Conservation (phyloP, 2,329 filamentous ascomycete genomes). For the Periglandula ipomoeae region DNA sequence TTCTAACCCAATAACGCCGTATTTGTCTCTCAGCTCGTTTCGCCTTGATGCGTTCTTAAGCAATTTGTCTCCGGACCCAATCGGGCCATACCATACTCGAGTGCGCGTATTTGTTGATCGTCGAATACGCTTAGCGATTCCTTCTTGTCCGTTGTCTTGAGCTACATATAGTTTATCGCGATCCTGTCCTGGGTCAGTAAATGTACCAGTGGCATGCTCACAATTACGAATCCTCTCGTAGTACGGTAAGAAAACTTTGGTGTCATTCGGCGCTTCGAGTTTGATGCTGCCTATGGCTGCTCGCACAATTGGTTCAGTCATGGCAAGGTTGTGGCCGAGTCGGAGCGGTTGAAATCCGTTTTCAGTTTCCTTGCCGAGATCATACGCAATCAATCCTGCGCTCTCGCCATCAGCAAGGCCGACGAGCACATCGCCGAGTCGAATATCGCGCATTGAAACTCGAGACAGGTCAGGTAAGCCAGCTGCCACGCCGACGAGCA, state of each 20-base stretch:
- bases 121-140: slow-evolving; percentile 1
- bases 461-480: too few species aligned
- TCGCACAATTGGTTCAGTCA: slow-evolving; percentile 21
- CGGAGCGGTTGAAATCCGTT: slow-evolving; percentile 18
- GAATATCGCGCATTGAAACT: too few species aligned
- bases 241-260: slow-evolving; percentile 12
- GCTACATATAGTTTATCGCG: slow-evolving; percentile 4
- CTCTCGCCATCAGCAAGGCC: too few species aligned
- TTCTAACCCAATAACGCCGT: neutral
- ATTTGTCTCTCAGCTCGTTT: slow-evolving; percentile 5
- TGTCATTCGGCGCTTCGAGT: slow-evolving; percentile 14
- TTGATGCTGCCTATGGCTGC: slow-evolving; percentile 26
- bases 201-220: slow-evolving; percentile 15
- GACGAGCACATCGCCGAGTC: too few species aligned
- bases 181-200: slow-evolving; percentile 23
- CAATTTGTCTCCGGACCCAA: slow-evolving; percentile 8
- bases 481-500: too few species aligned
- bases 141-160: slow-evolving; percentile 10
- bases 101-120: slow-evolving; percentile 16
- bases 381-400: too few species aligned
- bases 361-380: slow-evolving; percentile 20
- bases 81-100: slow-evolving; percentile 21
- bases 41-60: slow-evolving; percentile 3
- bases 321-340: slow-evolving; percentile 15
- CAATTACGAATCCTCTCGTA: slow-evolving; percentile 18